Evolutionary conservation across 2,329 filamentous ascomycete genomes (phyloP), one percentile per base, ranked within the genome.

Genomic region (Diaporthe caulivora): DNA sequence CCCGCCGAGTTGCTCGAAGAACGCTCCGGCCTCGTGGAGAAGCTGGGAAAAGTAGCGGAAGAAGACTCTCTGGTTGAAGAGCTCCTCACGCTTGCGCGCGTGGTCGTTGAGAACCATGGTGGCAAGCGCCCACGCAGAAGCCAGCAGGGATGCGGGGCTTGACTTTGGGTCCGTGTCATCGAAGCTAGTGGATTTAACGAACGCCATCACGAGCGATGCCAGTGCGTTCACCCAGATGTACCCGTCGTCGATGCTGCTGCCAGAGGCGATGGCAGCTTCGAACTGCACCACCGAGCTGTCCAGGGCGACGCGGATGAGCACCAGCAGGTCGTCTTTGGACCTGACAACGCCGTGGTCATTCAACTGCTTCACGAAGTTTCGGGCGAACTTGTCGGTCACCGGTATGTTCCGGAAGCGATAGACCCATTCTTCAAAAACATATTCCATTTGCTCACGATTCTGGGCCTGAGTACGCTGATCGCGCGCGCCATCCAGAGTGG

Each of bases 361-460:
- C 79, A 98, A 86, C 82, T 98, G 96, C 78, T 93, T 91, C 58
- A 98, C 90, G 82, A 98, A 98, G 1, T 94, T 90, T 8, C 89
- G 85, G 70, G 92, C 87, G 0, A 92, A 90, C 79, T 93, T 93
- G 75, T 95, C 93, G 5, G 92, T 92, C 5, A 92, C 91, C 77
- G 92, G 91, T n/a, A 91, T 89, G 78, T 95, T 94, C 82, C 93
- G 93, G 84, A 89, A 93, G 10, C 98, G 89, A 74, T 93, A 92
- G 37, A 96, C 90, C 97, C 97, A 99, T 84, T 99, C 97, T 55
- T 96, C 95, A 79, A 99, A 98, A 26, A 98, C 89, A 80, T 99
- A 98, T 78, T 97, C 95, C 83, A 97, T 91, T 81, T 98, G 95
- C 29, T 88, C 90, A 40, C 87, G 84, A 69, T 87, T 82, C 71